phyloP scores from a whole-genome alignment of 2,329 filamentous ascomycete genomes.

The Aureobasidium sp. region DNA sequence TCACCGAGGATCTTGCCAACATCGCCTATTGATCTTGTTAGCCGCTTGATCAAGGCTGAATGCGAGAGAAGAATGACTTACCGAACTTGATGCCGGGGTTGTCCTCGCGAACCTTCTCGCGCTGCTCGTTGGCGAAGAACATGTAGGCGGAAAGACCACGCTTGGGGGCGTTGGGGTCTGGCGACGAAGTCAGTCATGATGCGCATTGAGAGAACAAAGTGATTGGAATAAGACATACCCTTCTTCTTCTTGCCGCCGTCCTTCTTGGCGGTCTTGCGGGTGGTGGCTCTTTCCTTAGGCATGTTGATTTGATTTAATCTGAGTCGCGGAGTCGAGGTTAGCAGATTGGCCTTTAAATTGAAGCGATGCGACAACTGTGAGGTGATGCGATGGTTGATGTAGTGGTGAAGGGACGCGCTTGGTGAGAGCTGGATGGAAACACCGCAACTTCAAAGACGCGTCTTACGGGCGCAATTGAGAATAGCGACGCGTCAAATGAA shows the following conservation, averaged over 20 bases:
- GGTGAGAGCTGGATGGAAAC: not conserved
- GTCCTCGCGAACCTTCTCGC: constrained; percentile 95
- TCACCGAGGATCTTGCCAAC: constrained; percentile 97
- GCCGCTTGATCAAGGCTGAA: not conserved
- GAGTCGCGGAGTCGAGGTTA: constrained; percentile 2
- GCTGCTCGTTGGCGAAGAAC: constrained; percentile 99
- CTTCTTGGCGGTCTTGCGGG: constrained; percentile 52
- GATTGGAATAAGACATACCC: constrained; percentile 43
- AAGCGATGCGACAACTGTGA: constrained; percentile 3
- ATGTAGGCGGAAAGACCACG: constrained; percentile 99
- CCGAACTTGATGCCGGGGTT: constrained; percentile 97
- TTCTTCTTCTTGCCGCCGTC: constrained; percentile 63
- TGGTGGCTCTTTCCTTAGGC: constrained; percentile 61
- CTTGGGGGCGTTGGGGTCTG: constrained; percentile 97
- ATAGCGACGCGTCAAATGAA: not conserved
- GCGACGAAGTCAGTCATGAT: not conserved
- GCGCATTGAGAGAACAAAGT: constrained; percentile 8
- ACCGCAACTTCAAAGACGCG: not conserved
- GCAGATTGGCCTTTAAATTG: not conserved
- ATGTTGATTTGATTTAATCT: constrained; percentile 34
- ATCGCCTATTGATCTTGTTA: constrained; percentile 54
- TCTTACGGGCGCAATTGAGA: constrained; percentile 6
- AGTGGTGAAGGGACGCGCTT: not conserved
- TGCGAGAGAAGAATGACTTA: constrained; percentile 25
- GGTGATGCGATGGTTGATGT: constrained; percentile 2